Evolutionary conservation across 768 basidiomycete genomes (phyloP).

Genomic region (Holtermannia corniformis): DNA sequence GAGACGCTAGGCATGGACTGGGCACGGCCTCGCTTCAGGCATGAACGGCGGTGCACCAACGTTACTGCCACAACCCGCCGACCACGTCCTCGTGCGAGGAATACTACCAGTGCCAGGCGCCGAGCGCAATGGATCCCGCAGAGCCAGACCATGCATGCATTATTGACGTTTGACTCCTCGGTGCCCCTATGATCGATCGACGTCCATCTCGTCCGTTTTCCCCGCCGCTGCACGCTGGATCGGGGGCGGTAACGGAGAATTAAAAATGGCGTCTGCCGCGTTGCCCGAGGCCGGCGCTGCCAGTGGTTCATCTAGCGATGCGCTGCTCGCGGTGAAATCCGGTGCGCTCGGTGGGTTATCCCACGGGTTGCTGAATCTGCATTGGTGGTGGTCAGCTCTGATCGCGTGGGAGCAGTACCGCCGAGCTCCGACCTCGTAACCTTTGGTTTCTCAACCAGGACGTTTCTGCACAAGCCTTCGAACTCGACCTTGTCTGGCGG

Average conservation of each 20-base stretch:
- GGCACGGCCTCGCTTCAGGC: too few relatives aligned
- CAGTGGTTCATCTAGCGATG: background rate
- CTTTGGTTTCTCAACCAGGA: slow-evolving; percentile 76
- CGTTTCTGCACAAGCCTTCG: slow-evolving; percentile 69
- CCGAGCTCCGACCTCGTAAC: slow-evolving; percentile 57
- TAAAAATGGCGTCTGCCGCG: slow-evolving; percentile 12
- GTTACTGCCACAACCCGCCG: too few relatives aligned
- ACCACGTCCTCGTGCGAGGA: too few relatives aligned
- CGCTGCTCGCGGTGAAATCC: background rate
- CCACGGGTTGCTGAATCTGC: background rate
- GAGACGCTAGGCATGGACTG: too few relatives aligned
- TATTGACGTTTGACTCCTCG: background rate
- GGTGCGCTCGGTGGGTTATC: background rate
- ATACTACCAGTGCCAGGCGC: too few relatives aligned
- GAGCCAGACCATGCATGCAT: background rate
- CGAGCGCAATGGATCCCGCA: too few relatives aligned
- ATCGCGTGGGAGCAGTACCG: background rate
- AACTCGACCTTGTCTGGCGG: slow-evolving; percentile 61
- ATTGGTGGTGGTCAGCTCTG: too few relatives aligned
- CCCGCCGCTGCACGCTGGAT: slow-evolving; percentile 3
- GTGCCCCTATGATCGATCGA: background rate
- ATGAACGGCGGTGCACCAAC: too few relatives aligned
- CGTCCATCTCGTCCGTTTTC: slow-evolving; percentile 6
- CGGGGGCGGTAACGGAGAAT: slow-evolving; percentile 28
- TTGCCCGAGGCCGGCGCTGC: slow-evolving; percentile 1